Evolutionary conservation across 1,139 yeast genomes (phyloP).

Genomic region (Pichia norvegensis): DNA sequence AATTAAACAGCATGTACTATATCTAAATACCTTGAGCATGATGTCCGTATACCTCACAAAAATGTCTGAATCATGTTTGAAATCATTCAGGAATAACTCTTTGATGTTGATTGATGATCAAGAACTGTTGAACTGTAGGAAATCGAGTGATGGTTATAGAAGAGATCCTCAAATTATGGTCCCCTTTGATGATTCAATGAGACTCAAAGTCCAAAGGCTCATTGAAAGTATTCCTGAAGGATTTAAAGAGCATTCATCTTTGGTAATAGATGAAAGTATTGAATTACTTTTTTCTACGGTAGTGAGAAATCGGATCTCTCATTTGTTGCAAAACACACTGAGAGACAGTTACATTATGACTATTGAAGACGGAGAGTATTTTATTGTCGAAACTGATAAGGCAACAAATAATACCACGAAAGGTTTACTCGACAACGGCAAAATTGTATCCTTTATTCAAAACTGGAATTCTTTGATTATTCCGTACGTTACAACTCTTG

Average conservation of each 20-base stretch:
- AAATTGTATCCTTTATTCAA: conserved; percentile 37
- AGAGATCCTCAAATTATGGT: conserved; percentile 17
- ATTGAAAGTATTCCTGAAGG: conserved; percentile 33
- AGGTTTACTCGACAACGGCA: conserved; percentile 11
- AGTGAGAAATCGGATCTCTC: conserved; percentile 42
- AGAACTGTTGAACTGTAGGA: conserved; percentile 18
- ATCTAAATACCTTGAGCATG: conserved; percentile 47
- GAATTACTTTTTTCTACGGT: conserved; percentile 52
- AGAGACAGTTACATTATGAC: conserved; percentile 41
- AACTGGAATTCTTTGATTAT: conserved; percentile 59
- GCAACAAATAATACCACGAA: not conserved
- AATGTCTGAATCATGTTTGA: conserved; percentile 30
- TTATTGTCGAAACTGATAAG: conserved; percentile 28
- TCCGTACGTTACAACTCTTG: conserved; percentile 56
- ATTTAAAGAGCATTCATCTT: conserved; percentile 36
- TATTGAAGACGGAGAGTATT: conserved; percentile 19
- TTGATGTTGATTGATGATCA: conserved; percentile 27
- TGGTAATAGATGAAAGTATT: conserved; percentile 46
- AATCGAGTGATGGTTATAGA: conserved; percentile 17
- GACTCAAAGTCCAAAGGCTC: conserved; percentile 21
- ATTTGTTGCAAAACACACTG: conserved; percentile 47
- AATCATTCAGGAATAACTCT: conserved; percentile 19
- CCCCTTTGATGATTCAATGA: conserved; percentile 17
- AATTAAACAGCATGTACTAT: conserved; percentile 42
- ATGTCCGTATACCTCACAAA: conserved; percentile 49